Conservation (phyloP, 805 yeast species). For the Starmera pachycereana region DNA sequence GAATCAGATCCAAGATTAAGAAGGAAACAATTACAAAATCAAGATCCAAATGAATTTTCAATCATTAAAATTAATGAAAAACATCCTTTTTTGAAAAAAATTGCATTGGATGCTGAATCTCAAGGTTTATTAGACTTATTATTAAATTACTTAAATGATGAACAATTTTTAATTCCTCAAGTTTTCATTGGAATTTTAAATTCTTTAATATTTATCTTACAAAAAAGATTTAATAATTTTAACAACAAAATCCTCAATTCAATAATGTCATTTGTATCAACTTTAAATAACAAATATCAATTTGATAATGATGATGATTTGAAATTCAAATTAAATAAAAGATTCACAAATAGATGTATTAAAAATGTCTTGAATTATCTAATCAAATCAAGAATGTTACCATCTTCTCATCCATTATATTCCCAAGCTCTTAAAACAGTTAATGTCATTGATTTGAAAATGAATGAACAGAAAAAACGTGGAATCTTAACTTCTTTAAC, state of each 20-base stretch:
- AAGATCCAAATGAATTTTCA: constrained; percentile 13
- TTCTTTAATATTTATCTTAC: constrained; percentile 51
- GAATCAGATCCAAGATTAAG: constrained; percentile 16
- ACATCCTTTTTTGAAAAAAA: constrained; percentile 56
- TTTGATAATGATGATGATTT: constrained; percentile 27
- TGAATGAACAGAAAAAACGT: constrained; percentile 17
- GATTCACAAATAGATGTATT: constrained; percentile 54
- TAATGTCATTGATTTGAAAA: constrained; percentile 12
- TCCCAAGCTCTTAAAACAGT: constrained; percentile 11
- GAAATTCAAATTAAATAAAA: constrained; percentile 41
- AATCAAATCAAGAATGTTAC: constrained; percentile 25
- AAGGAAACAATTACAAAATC: constrained; percentile 6
- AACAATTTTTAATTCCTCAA: constrained; percentile 43
- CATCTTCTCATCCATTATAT: constrained; percentile 9
- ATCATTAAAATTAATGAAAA: constrained; percentile 19
- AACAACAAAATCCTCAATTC: constrained; percentile 44
- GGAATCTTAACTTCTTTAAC: constrained; percentile 16
- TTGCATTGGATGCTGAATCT: constrained; percentile 60
- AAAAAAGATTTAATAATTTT: constrained; percentile 52
- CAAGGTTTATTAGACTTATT: constrained; percentile 57
- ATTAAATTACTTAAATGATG: constrained; percentile 43
- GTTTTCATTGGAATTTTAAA: constrained; percentile 60
- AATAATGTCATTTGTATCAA: constrained; percentile 42
- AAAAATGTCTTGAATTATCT: constrained; percentile 33
- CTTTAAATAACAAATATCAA: constrained; percentile 43